Evolutionary conservation across 2,329 filamentous ascomycete genomes (phyloP), one percentile per base, ranked within the genome.

Genomic region (Neoascochyta sp.): DNA sequence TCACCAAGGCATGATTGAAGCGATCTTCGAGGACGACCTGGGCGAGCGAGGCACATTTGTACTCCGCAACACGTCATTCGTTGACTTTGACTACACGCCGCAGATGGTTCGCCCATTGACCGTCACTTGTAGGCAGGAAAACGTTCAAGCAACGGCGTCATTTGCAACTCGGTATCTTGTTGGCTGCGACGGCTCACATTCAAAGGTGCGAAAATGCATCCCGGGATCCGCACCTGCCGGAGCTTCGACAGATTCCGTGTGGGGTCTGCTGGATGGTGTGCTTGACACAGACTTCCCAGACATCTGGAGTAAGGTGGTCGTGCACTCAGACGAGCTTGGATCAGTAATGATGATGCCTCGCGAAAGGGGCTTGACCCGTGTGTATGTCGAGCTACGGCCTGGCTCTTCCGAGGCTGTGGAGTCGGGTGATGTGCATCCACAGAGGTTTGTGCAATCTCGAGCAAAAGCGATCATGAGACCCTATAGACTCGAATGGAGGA

Each of bases 1-100:
- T 1, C 83, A 87, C 52, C 83, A 88, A 60, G 83, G 83, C 26
- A 85, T 86, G 74, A 74, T 87, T 0, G 83, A 87, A 61, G 74
- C 76, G 25, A 61, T 83, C 2, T 79, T 88, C 46, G 74, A 86
- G 29, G 71, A 83, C 7, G 83, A 87, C 48, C 70, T 87, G 58
- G 68, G 69, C 43, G 74, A 78, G 46, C 71, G 81, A 26, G 80
- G 80, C 9, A 66, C 78, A 10, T 69, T 74, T 22, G 80, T 87
- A 14, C 70, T 69, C 32, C 69, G 83, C 39, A 81, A 78, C 45
- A 80, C 76, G 9, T 71, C 73, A 5, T 87, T 86, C 39, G 47
- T 58, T 7, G 74, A 70, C 67, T 70, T 63, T 48, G 65, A 71
- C 16, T 56, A 66, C 36, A 55, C 54, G 13, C 52, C 57, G 5